A percentile compares a stretch with the other conserved stretches of the same genome.
Evolutionary conservation across 768 basidiomycete genomes (phyloP).

Genomic region (Leccinum olivaceopallidum): DNA sequence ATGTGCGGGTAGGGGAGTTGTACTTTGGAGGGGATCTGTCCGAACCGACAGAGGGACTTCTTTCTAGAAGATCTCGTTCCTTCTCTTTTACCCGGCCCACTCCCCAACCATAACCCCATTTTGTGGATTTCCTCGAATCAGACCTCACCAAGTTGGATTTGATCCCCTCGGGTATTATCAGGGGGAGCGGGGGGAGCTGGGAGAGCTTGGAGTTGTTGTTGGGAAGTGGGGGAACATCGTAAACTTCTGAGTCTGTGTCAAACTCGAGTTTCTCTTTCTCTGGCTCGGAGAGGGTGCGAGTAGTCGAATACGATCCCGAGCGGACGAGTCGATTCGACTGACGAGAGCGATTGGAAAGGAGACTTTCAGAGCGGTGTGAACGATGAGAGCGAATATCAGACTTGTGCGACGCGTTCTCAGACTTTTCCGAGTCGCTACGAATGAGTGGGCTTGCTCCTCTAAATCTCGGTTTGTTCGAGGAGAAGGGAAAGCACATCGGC

Average conservation of each 20-base stretch:
- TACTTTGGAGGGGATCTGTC: slow-evolving; percentile 39
- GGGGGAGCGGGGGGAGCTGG: slow-evolving; percentile 44
- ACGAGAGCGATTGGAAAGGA: slow-evolving; percentile 23
- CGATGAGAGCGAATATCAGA: slow-evolving; percentile 31
- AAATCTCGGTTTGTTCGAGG: slow-evolving; percentile 27
- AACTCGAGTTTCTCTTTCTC: slow-evolving; percentile 58
- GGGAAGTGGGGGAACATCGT: slow-evolving; percentile 38
- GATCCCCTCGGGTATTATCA: slow-evolving; percentile 34
- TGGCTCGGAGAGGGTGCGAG: slow-evolving; percentile 39
- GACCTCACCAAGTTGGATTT: slow-evolving; percentile 51
- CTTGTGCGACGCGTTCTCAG: slow-evolving; percentile 41
- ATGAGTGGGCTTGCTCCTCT: slow-evolving; percentile 33
- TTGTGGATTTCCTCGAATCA: slow-evolving; percentile 57
- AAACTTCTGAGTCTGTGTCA: slow-evolving; percentile 60
- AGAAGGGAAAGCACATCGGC: slow-evolving; percentile 62
- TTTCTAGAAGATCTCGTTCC: slow-evolving; percentile 38
- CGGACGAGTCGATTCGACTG: slow-evolving; percentile 35
- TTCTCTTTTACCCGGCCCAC: slow-evolving; percentile 54
- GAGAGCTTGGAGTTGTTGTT: slow-evolving; percentile 42
- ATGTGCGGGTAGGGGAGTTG: slow-evolving; percentile 35
- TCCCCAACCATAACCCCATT: slow-evolving; percentile 76
- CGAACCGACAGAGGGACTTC: slow-evolving; percentile 35
- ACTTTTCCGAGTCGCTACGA: slow-evolving; percentile 43
- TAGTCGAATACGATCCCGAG: slow-evolving; percentile 45
- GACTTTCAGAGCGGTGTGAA: slow-evolving; percentile 27